Evolutionary conservation across 768 basidiomycete genomes (phyloP).

Genomic region (Lanmaoa pseudosensibilis): DNA sequence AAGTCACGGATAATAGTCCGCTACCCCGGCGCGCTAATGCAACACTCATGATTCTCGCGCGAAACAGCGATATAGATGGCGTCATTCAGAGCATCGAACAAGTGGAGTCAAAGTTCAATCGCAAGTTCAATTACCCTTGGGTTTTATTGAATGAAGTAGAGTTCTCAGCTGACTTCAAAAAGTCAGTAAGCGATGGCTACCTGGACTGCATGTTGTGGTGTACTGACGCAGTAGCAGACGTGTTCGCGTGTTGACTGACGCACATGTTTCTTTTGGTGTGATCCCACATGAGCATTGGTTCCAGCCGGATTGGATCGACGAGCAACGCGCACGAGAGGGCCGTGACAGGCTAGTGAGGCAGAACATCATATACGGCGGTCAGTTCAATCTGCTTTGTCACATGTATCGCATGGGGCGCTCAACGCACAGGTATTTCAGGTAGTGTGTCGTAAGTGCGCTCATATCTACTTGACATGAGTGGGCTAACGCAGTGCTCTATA

Average conservation of each 20-base stretch:
- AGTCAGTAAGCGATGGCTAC: conserved; percentile 21
- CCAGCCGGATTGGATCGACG: conserved; percentile 75
- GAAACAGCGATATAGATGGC: conserved; percentile 46
- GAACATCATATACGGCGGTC: conserved; percentile 52
- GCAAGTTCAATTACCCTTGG: conserved; percentile 58
- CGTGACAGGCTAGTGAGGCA: conserved; percentile 51
- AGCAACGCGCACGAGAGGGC: conserved; percentile 53
- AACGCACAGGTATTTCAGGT: conserved; percentile 27
- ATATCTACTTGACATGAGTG: background rate
- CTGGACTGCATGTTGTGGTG: background rate
- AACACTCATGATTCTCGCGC: conserved; percentile 55
- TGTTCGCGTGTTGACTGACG: conserved; percentile 38
- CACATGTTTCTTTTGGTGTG: conserved; percentile 51
- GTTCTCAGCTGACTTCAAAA: conserved; percentile 55
- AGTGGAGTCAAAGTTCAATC: conserved; percentile 60
- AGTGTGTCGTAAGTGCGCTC: conserved; percentile 42
- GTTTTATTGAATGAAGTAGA: conserved; percentile 63
- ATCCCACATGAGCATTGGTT: conserved; percentile 65
- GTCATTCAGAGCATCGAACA: conserved; percentile 51
- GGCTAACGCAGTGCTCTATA: background rate
- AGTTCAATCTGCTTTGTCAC: conserved; percentile 15
- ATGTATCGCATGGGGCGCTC: background rate
- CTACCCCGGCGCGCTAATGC: conserved; percentile 50
- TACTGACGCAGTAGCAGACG: conserved; percentile 31
- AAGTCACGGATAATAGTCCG: background rate